These are phyloP conservation scores for Xylaria scruposa DNA, from an alignment of 495 filamentous ascomycete genomes.

Conservation along the genomic window DNA sequence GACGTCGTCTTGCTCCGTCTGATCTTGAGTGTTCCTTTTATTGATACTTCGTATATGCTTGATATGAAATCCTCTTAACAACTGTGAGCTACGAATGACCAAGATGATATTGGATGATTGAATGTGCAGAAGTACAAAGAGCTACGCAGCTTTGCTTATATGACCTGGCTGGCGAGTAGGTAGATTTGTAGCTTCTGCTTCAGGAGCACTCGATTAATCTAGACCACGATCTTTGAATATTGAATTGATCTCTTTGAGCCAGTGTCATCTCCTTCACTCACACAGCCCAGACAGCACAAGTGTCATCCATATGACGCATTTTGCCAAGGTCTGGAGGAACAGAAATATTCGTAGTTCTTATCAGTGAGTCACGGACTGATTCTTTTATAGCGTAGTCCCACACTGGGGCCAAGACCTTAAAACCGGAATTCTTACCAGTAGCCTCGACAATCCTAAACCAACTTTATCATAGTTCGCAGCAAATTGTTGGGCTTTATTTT, in stretches of 20 bases:
- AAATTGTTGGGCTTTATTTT: too few species aligned
- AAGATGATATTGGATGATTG: not conserved
- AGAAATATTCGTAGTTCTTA: not conserved
- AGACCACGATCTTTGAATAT: not conserved
- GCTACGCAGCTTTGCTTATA: not conserved
- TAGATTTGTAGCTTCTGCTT: not conserved
- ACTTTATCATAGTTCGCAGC: too few species aligned
- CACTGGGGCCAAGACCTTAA: too few species aligned
- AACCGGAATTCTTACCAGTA: too few species aligned
- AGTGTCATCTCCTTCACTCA: not conserved
- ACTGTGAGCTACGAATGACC: not conserved
- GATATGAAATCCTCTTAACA: not conserved
- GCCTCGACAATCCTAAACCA: too few species aligned
- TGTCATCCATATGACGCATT: not conserved
- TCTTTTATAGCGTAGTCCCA: not conserved
- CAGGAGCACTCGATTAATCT: not conserved
- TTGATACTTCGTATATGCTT: too few species aligned
- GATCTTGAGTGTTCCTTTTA: too few species aligned
- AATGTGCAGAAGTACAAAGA: not conserved
- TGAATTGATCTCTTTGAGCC: not conserved
- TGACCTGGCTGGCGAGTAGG: not conserved
- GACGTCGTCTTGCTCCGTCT: too few species aligned
- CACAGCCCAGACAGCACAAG: not conserved
- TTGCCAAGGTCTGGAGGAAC: not conserved
- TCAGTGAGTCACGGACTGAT: too few species aligned